These are phyloP conservation scores for Magnaporthiopsis incrustans DNA, from an alignment of 2,329 filamentous ascomycete genomes.

Conservation along the genomic window DNA sequence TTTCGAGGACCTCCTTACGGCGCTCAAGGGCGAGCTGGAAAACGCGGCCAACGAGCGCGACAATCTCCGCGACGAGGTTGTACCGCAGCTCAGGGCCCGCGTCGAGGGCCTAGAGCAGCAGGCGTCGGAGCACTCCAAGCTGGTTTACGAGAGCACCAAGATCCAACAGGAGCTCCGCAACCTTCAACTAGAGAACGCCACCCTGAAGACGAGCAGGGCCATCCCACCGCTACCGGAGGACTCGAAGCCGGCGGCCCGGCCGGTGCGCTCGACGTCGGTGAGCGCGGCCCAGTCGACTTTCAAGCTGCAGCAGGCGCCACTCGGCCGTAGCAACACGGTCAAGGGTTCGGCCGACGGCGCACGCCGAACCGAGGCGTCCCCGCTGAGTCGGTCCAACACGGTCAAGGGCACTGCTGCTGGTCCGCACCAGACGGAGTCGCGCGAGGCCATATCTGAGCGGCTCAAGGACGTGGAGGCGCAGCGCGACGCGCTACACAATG, in stretches of 20 bases:
- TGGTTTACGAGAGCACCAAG: constrained; percentile 72
- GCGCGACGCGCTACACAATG: constrained; percentile 82
- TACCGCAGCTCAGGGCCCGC: constrained; percentile 68
- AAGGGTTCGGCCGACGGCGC: constrained; percentile 29
- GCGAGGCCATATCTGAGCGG: constrained; percentile 66
- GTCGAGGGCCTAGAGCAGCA: constrained; percentile 73
- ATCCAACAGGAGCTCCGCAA: constrained; percentile 77
- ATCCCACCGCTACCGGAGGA: neutral
- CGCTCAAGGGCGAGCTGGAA: constrained; percentile 74
- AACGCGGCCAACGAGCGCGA: constrained; percentile 82
- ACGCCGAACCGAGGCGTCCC: neutral
- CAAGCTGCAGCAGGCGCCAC: constrained; percentile 21
- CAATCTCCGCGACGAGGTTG: constrained; percentile 80
- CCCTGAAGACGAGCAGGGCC: constrained; percentile 27
- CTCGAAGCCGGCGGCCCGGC: neutral
- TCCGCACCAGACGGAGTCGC: constrained; percentile 40
- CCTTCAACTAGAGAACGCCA: constrained; percentile 47
- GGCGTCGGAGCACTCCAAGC: constrained; percentile 61
- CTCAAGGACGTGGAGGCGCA: constrained; percentile 92
- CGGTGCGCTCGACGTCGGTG: constrained; percentile 22
- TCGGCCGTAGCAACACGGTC: constrained; percentile 48
- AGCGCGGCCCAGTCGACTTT: constrained; percentile 22
- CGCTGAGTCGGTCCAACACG: constrained; percentile 5
- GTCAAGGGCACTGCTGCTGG: neutral
- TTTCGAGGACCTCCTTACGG: constrained; percentile 84